A percentile compares a stretch with the other conserved stretches of the same genome.
phyloP scores from a whole-genome alignment of 2,329 filamentous ascomycete genomes.

The Scedosporium boydii region DNA sequence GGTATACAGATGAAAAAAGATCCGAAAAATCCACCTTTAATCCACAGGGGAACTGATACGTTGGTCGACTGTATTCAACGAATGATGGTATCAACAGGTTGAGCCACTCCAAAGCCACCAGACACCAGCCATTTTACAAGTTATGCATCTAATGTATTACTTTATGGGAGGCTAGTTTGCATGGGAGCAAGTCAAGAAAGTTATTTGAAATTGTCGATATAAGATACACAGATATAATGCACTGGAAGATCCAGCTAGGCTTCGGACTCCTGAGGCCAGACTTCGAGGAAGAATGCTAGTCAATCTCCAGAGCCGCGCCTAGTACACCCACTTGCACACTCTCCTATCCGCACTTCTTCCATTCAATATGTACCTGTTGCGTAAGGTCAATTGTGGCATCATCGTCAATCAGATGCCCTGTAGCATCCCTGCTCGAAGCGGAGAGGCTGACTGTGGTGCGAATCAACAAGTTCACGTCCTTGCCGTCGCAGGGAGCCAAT shows the following conservation, averaged over 20 bases:
- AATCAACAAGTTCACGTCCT: conserved; percentile 2
- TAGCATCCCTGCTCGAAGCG: neutral
- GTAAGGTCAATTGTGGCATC: conserved; percentile 6
- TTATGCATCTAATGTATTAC: no score
- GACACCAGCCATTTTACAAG: no score
- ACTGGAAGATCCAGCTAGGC: neutral
- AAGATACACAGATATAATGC: neutral
- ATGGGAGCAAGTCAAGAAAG: no score
- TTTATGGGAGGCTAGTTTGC: no score
- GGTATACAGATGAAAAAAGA: conserved; percentile 9
- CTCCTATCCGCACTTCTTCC: conserved; percentile 4
- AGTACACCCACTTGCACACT: neutral
- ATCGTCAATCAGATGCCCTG: neutral
- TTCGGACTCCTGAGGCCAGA: neutral
- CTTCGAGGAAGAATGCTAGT: neutral
- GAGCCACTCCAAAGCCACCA: neutral
- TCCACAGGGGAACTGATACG: neutral
- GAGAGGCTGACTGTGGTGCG: neutral
- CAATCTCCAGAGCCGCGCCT: neutral
- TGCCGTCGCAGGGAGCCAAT: conserved; percentile 2
- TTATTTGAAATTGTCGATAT: no score
- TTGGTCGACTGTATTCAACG: neutral
- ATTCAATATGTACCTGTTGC: conserved; percentile 4
- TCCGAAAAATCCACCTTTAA: neutral
- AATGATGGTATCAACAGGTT: neutral